These are phyloP conservation scores for Rhizodiscina lignyota DNA, from an alignment of 495 filamentous ascomycete species.

Conservation along the genomic window DNA sequence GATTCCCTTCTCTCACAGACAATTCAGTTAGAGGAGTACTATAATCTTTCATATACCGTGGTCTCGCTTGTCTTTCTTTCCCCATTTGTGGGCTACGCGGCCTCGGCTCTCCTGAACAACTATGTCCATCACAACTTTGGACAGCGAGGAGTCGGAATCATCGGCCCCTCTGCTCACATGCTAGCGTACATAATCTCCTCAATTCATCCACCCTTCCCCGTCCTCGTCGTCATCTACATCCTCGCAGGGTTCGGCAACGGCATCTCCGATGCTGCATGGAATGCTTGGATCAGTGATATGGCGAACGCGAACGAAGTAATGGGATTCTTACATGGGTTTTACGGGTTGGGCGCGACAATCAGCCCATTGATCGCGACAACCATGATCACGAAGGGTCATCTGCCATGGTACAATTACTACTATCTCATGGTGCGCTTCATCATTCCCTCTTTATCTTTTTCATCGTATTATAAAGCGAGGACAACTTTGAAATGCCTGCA, in stretches of 20 bases:
- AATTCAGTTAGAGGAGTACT: slow-evolving; percentile 34
- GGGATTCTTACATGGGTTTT: slow-evolving; percentile 40
- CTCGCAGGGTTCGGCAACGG: slow-evolving; percentile 49
- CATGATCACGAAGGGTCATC: slow-evolving; percentile 30
- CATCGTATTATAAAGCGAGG: background rate
- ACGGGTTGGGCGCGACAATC: slow-evolving; percentile 40
- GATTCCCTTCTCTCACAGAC: background rate
- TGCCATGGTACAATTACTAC: slow-evolving; percentile 43
- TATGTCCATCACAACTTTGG: slow-evolving; percentile 41
- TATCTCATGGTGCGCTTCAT: slow-evolving; percentile 37
- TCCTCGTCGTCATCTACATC: slow-evolving; percentile 37
- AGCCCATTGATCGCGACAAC: slow-evolving; percentile 40
- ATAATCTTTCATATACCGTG: slow-evolving; percentile 37
- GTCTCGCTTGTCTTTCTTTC: slow-evolving; percentile 50
- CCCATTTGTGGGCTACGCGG: slow-evolving; percentile 40
- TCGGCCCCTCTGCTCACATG: slow-evolving; percentile 47
- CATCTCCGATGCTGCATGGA: slow-evolving; percentile 46
- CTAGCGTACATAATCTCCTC: slow-evolving; percentile 44
- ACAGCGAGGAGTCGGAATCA: slow-evolving; percentile 55
- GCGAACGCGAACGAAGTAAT: slow-evolving; percentile 42
- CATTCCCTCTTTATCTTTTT: background rate
- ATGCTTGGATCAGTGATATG: slow-evolving; percentile 48
- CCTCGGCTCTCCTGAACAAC: slow-evolving; percentile 41
- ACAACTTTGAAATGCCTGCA: slow-evolving; percentile 6
- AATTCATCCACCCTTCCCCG: slow-evolving; percentile 42